phyloP scores from a whole-genome alignment of 345 rosid species.

The Salix viminalis region DNA sequence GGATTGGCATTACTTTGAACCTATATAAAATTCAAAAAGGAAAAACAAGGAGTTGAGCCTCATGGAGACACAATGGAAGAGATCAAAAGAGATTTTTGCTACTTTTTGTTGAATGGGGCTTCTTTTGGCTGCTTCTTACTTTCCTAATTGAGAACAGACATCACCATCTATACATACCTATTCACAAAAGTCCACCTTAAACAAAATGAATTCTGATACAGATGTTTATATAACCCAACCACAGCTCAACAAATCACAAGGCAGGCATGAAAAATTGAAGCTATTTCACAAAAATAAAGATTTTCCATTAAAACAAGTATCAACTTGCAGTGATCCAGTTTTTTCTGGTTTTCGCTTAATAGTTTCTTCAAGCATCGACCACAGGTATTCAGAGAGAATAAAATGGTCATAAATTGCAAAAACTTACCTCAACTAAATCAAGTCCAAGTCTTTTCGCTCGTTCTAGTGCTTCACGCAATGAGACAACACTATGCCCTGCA shows the following conservation, averaged over 20 bases:
- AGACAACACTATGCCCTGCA: constrained; percentile 46
- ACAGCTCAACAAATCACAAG: no score
- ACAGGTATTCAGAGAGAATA: background rate
- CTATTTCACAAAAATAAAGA: no score
- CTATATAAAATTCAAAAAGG: constrained; percentile 19
- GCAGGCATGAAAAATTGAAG: no score
- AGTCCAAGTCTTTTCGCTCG: constrained; percentile 38
- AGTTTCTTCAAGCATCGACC: background rate
- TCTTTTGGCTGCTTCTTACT: background rate
- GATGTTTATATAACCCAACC: background rate
- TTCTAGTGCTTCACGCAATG: constrained; percentile 40
- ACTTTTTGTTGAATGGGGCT: background rate
- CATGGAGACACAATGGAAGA: background rate
- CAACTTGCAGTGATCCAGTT: no score
- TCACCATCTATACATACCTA: background rate
- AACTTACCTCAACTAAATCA: constrained; percentile 61
- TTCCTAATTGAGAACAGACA: background rate
- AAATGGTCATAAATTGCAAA: background rate
- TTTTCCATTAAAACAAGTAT: background rate
- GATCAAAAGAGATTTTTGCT: no score
- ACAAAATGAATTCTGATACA: background rate
- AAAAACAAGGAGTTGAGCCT: background rate
- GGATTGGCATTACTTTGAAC: constrained; percentile 47
- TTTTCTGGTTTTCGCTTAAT: no score
- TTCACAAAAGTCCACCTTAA: background rate